Evolutionary conservation across 305 asterid genomes (phyloP).

Genomic region (Rubia tinctorum): DNA sequence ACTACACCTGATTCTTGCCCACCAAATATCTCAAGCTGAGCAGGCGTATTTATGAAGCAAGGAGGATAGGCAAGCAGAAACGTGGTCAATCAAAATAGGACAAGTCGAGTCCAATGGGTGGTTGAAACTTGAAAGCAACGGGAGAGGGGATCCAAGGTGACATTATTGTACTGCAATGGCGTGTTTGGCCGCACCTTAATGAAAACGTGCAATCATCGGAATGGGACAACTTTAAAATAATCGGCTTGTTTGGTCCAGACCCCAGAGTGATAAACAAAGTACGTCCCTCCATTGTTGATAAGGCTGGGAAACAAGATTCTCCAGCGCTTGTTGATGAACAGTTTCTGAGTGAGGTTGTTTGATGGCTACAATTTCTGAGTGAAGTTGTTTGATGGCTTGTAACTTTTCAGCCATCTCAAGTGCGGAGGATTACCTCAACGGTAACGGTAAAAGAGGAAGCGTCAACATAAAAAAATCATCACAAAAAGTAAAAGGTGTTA

Average conservation of each 20-base stretch:
- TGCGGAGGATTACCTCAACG: too few species aligned
- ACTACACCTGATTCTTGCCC: constrained; percentile 38
- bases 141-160: background rate
- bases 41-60: background rate
- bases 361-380: too few species aligned
- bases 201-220: background rate
- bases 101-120: background rate
- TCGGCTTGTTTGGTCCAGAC: background rate
- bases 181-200: background rate
- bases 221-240: background rate
- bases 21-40: background rate
- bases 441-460: too few species aligned
- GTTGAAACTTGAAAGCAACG: background rate
- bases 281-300: background rate
- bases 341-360: background rate
- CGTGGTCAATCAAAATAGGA: background rate
- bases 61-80: background rate
- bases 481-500: too few species aligned
- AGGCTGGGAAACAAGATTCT: background rate
- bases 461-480: too few species aligned
- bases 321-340: background rate
- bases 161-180: background rate
- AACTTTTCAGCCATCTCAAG: too few species aligned
- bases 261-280: background rate
- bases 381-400: too few species aligned